Evolutionary conservation across 768 basidiomycete species (phyloP), one percentile per base, ranked within the genome.

Genomic region (Suillus occidentalis): DNA sequence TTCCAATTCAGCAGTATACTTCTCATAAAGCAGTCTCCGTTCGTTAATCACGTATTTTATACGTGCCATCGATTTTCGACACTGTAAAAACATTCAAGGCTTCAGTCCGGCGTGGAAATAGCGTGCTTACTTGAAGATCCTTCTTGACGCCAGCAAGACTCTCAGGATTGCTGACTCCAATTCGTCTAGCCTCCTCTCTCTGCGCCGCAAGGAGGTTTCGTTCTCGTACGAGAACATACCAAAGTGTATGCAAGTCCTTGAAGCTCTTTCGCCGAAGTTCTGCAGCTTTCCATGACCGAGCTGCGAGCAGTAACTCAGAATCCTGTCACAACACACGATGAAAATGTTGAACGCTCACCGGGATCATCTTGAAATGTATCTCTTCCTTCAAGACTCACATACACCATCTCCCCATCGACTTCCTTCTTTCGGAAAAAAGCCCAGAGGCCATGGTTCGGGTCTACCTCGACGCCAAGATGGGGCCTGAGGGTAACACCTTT

Each of bases 11-110:
- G 57, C 55, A 31, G 56, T 47, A 4, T 78, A 28, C 43, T 77
- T 75, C 42, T 92, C 86, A 66, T 94, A 91, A 10, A 93, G 94
- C 28, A 94, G 75, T 53, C 95, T 84, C 42, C 97, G 89, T 73
- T 99, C 96, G 72, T 94, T 94, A 58, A 98, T 81, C 25, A 98
- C 88, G 65, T 85, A 88, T 76, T 99, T 99, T 76, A 99, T 94
- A 22, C 94, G 88, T n/a, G 93, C 94, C 95, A 97, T 97, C 22
- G 93, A 90, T 81, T 95, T 97, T 25, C 92, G 90, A 77, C 89
- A 90, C 95, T 97, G 68, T 31, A 18, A 12, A 59, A 22, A 16
- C n/a, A 37, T 62, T 61, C 4, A 6, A 56, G 61, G 31, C 65
- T 55, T 72, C 36, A 69, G 47, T 42, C 9, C 45, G 55, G 12